These are phyloP conservation scores for Septoria petroselini DNA, from an alignment of 2,329 filamentous ascomycete species.

Conservation along the genomic window DNA sequence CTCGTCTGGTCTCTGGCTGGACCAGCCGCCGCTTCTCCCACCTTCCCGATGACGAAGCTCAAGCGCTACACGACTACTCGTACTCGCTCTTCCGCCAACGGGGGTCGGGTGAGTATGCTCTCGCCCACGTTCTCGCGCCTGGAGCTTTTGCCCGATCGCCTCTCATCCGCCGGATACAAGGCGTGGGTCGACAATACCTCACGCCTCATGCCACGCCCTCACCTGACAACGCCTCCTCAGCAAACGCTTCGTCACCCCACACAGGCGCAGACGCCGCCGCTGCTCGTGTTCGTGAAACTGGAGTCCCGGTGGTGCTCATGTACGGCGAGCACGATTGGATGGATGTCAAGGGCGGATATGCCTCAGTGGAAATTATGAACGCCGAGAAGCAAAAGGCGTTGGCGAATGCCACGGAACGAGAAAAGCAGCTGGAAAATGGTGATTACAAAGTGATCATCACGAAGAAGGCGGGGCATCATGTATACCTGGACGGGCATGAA, in stretches of 20 bases:
- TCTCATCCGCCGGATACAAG: constrained; percentile 79
- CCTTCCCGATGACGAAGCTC: constrained; percentile 72
- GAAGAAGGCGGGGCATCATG: constrained; percentile 65
- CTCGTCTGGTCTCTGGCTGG: constrained; percentile 91
- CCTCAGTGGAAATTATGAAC: constrained; percentile 74
- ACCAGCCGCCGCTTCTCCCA: constrained; percentile 89
- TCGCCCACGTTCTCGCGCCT: constrained; percentile 88
- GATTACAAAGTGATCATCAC: constrained; percentile 80
- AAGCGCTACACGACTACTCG: constrained; percentile 85
- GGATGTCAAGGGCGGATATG: constrained; percentile 83
- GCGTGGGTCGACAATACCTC: constrained; percentile 71
- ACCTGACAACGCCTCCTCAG: constrained; percentile 28
- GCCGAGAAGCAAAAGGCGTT: constrained; percentile 62
- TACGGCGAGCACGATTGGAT: constrained; percentile 99
- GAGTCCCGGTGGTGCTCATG: constrained; percentile 77
- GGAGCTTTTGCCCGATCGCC: constrained; percentile 88
- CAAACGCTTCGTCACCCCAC: background rate
- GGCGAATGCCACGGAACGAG: constrained; percentile 59
- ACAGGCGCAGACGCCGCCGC: constrained; percentile 58
- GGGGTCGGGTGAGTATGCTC: constrained; percentile 88
- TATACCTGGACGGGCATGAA: constrained; percentile 68
- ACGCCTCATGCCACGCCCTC: constrained; percentile 32
- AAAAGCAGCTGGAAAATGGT: constrained; percentile 70
- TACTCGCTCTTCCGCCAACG: constrained; percentile 92
- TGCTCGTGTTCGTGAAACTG: constrained; percentile 61